Evolutionary conservation across 1,139 yeast genomes (phyloP).

Genomic region (Kodamaea fungicola): DNA sequence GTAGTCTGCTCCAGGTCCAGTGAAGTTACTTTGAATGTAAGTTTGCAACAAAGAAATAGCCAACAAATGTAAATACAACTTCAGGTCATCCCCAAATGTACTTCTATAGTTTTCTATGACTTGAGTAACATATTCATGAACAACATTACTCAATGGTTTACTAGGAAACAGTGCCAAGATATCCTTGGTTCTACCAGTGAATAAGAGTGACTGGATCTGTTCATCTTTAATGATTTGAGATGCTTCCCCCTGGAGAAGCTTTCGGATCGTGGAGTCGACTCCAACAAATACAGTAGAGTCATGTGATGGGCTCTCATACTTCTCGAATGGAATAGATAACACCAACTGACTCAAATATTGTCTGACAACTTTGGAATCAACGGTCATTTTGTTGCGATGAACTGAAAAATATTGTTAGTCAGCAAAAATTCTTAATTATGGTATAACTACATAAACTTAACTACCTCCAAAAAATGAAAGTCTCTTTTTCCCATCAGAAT

Average conservation of each 20-base stretch:
- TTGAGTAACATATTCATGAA: constrained; percentile 18
- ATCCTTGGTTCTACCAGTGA: constrained; percentile 4
- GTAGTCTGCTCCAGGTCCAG: constrained; percentile 68
- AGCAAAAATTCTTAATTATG: background rate
- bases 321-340: constrained; percentile 23
- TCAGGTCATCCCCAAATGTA: constrained; percentile 12
- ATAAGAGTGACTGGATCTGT: constrained; percentile 8
- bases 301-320: constrained; percentile 12
- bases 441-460: background rate
- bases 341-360: constrained; percentile 23
- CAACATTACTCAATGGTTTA: constrained; percentile 16
- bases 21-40: constrained; percentile 73
- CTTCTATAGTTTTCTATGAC: constrained; percentile 11
- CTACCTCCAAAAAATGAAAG: constrained; percentile 29
- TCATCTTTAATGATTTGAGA: constrained; percentile 18
- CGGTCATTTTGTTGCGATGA: constrained; percentile 2
- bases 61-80: constrained; percentile 28
- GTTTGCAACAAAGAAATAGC: constrained; percentile 63
- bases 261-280: constrained; percentile 11
- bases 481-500: constrained; percentile 25
- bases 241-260: constrained; percentile 26
- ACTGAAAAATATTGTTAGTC: background rate
- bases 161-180: constrained; percentile 15
- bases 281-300: constrained; percentile 6
- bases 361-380: constrained; percentile 10